These are phyloP conservation scores for Serendipita sp. DNA, from an alignment of 1,284 basidiomycete species.

Conservation along the genomic window DNA sequence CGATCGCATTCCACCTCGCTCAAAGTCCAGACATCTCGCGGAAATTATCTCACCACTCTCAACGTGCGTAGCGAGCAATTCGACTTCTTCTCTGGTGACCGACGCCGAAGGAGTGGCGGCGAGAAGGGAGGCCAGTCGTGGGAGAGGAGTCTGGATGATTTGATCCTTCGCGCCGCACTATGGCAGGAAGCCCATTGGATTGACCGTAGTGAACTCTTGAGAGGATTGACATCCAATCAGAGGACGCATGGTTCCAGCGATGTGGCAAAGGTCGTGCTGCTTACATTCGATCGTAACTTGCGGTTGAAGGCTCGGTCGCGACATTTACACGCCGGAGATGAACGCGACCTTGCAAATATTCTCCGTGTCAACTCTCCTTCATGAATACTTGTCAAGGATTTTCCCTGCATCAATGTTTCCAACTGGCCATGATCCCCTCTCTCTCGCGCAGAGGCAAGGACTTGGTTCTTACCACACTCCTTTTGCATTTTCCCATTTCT, in stretches of 20 bases:
- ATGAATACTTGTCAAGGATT: background rate
- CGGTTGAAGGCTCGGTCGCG: conserved; percentile 73
- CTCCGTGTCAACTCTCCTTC: conserved; percentile 20
- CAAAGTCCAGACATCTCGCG: conserved; percentile 89
- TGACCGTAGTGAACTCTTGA: conserved; percentile 64
- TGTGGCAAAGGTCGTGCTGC: conserved; percentile 70
- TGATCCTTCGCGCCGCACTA: conserved; percentile 79
- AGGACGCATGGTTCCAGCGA: conserved; percentile 24
- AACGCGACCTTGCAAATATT: conserved; percentile 55
- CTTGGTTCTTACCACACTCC: background rate
- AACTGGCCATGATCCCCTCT: background rate
- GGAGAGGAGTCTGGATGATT: conserved; percentile 84
- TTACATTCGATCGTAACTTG: conserved; percentile 85
- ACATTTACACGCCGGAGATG: conserved; percentile 61
- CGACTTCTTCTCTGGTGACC: conserved; percentile 34
- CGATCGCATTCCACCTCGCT: conserved; percentile 61
- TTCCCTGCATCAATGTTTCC: background rate
- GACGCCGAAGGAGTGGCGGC: conserved; percentile 19
- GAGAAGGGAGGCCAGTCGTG: conserved; percentile 26
- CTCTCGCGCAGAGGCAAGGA: background rate
- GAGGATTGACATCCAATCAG: conserved; percentile 20
- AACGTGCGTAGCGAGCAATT: conserved; percentile 76
- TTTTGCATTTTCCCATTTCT: background rate
- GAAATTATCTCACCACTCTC: conserved; percentile 82
- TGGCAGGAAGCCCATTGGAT: conserved; percentile 92